Percentiles rank a stretch among this genome's conserved stretches.
Evolutionary conservation across 2,329 filamentous ascomycete species (phyloP).

Genomic region (Aspergillus ochraceoroseus): DNA sequence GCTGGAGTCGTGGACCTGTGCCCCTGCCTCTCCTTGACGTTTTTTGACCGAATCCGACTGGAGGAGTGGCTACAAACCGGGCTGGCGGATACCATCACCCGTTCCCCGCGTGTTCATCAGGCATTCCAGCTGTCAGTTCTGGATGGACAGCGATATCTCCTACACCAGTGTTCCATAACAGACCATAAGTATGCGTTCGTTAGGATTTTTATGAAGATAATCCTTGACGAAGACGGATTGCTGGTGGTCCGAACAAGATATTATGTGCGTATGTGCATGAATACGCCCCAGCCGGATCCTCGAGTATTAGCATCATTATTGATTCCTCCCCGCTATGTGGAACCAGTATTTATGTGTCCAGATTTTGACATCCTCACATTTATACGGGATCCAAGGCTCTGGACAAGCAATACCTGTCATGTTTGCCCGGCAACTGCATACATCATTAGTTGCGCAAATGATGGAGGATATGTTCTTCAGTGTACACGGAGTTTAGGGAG

Average conservation of each 20-base stretch:
- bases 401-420: neutral
- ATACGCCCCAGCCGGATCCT: neutral
- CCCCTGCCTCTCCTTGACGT: neutral
- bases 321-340: neutral
- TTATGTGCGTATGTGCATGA: neutral
- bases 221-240: too few relatives aligned
- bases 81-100: too few relatives aligned
- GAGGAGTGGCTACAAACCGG: neutral
- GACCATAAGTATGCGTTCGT: neutral
- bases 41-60: neutral
- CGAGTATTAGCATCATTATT: too few relatives aligned
- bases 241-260: neutral
- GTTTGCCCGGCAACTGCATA: neutral
- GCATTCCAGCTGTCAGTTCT: neutral
- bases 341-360: neutral
- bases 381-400: neutral
- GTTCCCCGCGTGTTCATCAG: neutral
- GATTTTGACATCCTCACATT: neutral
- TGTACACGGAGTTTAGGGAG: neutral
- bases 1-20: too few relatives aligned
- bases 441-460: neutral
- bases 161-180: neutral
- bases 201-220: neutral
- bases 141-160: neutral
- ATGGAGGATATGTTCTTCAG: neutral